These are phyloP conservation scores for Colletotrichum tabaci DNA, from an alignment of 2,329 filamentous ascomycete genomes.

Conservation along the genomic window DNA sequence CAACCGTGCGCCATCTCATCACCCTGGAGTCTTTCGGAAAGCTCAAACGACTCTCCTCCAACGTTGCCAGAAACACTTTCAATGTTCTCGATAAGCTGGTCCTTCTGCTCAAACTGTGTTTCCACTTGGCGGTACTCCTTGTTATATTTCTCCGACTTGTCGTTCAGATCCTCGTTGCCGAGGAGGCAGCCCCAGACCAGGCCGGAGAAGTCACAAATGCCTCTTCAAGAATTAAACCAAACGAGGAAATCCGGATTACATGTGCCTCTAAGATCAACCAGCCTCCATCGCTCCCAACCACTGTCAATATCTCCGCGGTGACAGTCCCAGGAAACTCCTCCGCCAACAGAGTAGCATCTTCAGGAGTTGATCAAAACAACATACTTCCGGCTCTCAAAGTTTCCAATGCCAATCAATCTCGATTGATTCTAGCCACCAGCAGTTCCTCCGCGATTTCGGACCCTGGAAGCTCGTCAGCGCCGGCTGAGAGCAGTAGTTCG, in stretches of 20 bases:
- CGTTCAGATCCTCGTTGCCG: background rate
- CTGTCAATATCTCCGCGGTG: too few relatives aligned
- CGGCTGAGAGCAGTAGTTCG: background rate
- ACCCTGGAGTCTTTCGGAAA: too few relatives aligned
- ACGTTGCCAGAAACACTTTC: background rate
- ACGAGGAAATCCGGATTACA: too few relatives aligned
- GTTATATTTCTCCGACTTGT: background rate
- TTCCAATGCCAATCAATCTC: too few relatives aligned
- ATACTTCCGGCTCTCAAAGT: too few relatives aligned
- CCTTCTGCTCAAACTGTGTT: background rate
- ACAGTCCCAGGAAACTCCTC: too few relatives aligned
- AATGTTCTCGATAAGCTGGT: background rate
- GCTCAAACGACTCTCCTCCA: background rate
- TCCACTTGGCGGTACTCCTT: background rate
- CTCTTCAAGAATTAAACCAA: too few relatives aligned
- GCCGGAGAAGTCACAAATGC: background rate
- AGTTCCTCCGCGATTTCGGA: background rate
- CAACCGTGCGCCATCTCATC: too few relatives aligned
- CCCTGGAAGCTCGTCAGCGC: background rate
- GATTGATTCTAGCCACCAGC: too few relatives aligned
- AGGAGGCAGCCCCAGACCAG: background rate
- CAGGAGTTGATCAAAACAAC: background rate
- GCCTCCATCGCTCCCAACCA: rapidly evolving
- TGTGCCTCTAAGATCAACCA: background rate
- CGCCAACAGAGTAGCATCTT: too few relatives aligned